phyloP scores from a whole-genome alignment of 2,329 filamentous ascomycete genomes.

The Aspergillus quadricinctus region DNA sequence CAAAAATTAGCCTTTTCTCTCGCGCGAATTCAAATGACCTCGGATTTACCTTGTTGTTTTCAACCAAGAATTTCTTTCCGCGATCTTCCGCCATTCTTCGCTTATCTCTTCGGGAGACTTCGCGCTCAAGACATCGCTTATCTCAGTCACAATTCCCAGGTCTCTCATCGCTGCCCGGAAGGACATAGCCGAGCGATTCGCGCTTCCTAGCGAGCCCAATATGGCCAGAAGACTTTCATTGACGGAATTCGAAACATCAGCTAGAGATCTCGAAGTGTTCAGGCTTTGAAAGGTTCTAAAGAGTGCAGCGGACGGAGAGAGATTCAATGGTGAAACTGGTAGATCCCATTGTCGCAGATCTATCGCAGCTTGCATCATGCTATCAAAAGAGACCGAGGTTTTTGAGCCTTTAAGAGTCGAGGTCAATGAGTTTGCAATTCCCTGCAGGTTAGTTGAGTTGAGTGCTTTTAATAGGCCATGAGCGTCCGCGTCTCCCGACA shows the following conservation, averaged over 20 bases:
- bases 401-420: slow-evolving; percentile 56
- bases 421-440: slow-evolving; percentile 76
- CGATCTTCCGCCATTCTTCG: slow-evolving; percentile 59
- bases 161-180: slow-evolving; percentile 57
- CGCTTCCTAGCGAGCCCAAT: slow-evolving; percentile 37
- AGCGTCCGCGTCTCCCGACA: slow-evolving; percentile 55
- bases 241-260: slow-evolving; percentile 53
- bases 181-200: slow-evolving; percentile 34
- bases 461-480: slow-evolving; percentile 72
- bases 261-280: slow-evolving; percentile 58
- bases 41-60: slow-evolving; percentile 66
- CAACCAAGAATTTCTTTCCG: slow-evolving; percentile 71
- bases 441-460: slow-evolving; percentile 75
- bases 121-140: slow-evolving; percentile 70
- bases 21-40: background rate
- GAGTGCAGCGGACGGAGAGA: slow-evolving; percentile 63
- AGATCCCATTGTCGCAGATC: slow-evolving; percentile 91
- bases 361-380: slow-evolving; percentile 72
- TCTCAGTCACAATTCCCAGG: slow-evolving; percentile 72
- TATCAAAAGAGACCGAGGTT: slow-evolving; percentile 55
- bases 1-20: slow-evolving; percentile 11
- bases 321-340: slow-evolving; percentile 61
- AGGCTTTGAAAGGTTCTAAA: slow-evolving; percentile 81
- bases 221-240: slow-evolving; percentile 56
- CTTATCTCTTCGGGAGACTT: slow-evolving; percentile 57